These are phyloP conservation scores for Megacollybia marginata DNA, from an alignment of 768 basidiomycete species.

Conservation along the genomic window DNA sequence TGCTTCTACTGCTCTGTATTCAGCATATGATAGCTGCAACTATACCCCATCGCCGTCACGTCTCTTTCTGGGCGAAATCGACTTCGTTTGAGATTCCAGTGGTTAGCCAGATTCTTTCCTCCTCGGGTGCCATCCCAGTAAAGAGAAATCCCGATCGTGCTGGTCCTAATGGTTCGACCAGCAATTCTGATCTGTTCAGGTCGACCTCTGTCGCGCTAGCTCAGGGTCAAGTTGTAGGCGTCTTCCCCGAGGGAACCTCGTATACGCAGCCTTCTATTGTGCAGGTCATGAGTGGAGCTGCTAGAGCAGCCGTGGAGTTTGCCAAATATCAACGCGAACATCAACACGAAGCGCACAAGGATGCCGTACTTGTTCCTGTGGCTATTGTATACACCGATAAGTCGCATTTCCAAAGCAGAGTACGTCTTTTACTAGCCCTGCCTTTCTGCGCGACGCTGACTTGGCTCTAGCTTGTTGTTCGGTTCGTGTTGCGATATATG, in stretches of 20 bases:
- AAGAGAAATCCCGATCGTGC: conserved; percentile 37
- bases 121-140: conserved; percentile 70
- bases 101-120: conserved; percentile 40
- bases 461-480: conserved; percentile 12
- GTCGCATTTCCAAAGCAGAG: conserved; percentile 51
- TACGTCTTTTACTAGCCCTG: conserved; percentile 19
- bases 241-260: conserved; percentile 62
- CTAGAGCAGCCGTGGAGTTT: conserved; percentile 70
- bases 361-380: conserved; percentile 51
- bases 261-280: conserved; percentile 40
- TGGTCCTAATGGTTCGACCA: conserved; percentile 15
- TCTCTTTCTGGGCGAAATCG: conserved; percentile 71
- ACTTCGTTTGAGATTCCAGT: conserved; percentile 57
- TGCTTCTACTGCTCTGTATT: too few species aligned
- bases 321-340: conserved; percentile 25
- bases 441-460: background rate
- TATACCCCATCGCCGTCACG: conserved; percentile 48
- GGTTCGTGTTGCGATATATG: conserved; percentile 13
- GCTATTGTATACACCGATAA: conserved; percentile 68
- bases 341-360: conserved; percentile 16
- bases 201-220: conserved; percentile 51
- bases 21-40: conserved; percentile 32
- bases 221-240: conserved; percentile 47
- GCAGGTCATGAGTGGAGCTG: conserved; percentile 53
- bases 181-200: conserved; percentile 31